A percentile compares a stretch with the other conserved stretches of the same genome.
These are phyloP conservation scores for Penicillium fimorum DNA, from an alignment of 495 filamentous ascomycete genomes.

Conservation along the genomic window DNA sequence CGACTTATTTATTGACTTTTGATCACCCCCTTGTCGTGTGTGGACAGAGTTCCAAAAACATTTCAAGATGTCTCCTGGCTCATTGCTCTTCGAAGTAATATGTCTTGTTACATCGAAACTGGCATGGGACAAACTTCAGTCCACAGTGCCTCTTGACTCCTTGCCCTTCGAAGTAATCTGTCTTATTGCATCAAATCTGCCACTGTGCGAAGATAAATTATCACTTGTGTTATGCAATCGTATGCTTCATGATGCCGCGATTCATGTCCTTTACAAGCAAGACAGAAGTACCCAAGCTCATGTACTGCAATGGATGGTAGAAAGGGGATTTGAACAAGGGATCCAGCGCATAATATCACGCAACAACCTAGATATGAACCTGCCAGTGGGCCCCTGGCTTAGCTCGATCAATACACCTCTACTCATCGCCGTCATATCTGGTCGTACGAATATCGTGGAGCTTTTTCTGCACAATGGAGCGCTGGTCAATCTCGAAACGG, in stretches of 20 bases:
- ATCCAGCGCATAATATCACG: not conserved
- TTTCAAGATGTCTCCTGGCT: not conserved
- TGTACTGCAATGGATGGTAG: not conserved
- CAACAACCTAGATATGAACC: not conserved
- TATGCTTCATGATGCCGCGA: not conserved
- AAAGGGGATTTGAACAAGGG: not conserved
- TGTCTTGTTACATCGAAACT: not conserved
- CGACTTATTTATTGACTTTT: not conserved
- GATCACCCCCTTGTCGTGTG: too few species aligned
- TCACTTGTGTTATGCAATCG: not conserved
- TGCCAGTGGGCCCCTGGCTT: accelerated
- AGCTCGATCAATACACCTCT: not conserved
- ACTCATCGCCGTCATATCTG: not conserved
- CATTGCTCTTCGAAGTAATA: not conserved
- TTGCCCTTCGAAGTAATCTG: not conserved
- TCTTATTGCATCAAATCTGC: not conserved
- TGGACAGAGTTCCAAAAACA: not conserved
- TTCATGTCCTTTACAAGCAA: not conserved
- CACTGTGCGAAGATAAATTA: not conserved
- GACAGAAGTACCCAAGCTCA: accelerated
- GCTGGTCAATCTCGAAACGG: not conserved
- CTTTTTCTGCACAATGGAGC: not conserved
- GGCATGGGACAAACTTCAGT: too few species aligned
- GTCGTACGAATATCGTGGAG: not conserved
- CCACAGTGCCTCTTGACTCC: not conserved